Conservation (phyloP, 306 rosid genomes). For the Mucuna pruriens region DNA sequence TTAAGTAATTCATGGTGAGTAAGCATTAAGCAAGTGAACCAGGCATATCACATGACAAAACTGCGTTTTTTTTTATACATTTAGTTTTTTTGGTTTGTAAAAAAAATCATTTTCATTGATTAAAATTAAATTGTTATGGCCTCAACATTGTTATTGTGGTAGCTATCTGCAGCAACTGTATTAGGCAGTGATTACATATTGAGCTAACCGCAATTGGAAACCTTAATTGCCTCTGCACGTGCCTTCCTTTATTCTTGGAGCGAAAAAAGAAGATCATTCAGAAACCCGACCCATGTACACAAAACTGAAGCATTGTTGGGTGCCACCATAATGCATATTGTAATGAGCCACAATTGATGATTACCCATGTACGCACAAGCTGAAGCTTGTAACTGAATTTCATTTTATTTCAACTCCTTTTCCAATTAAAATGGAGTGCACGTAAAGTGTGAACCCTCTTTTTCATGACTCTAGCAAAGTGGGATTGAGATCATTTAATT, state of each 20-base stretch:
- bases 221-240: background rate
- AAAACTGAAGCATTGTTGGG: background rate
- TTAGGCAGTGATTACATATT: background rate
- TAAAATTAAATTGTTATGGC: background rate
- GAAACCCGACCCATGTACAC: background rate
- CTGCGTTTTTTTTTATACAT: background rate
- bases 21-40: background rate
- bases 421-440: constrained; percentile 5
- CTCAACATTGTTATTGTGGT: background rate
- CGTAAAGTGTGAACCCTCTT: background rate
- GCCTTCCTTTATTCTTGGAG: background rate
- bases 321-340: background rate
- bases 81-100: background rate
- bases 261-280: background rate
- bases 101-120: background rate
- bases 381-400: background rate
- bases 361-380: background rate
- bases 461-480: background rate
- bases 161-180: background rate
- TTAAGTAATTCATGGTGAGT: background rate
- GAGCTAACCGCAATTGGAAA: background rate
- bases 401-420: background rate
- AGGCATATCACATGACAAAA: constrained; percentile 14
- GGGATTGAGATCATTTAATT: background rate
- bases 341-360: no score